Conservation (phyloP, 1,139 yeast genomes). For the Yueomyces sp. region DNA sequence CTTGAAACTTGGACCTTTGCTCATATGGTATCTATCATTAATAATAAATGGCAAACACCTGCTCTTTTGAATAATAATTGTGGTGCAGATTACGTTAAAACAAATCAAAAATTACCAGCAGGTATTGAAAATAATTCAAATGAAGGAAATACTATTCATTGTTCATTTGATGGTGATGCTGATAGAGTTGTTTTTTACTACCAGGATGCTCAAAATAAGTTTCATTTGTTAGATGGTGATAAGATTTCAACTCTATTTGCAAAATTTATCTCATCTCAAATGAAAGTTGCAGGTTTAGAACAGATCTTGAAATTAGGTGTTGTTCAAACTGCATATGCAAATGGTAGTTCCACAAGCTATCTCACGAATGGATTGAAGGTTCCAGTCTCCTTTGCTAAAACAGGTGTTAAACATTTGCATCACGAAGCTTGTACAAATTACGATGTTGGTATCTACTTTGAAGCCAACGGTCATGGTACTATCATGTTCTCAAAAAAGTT, state of each 20-base stretch:
- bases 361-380: slow-evolving; percentile 48
- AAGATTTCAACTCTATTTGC: slow-evolving; percentile 83
- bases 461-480: slow-evolving; percentile 99
- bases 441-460: slow-evolving; percentile 90
- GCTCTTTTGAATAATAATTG: slow-evolving; percentile 57
- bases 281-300: slow-evolving; percentile 30
- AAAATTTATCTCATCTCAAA: slow-evolving; percentile 44
- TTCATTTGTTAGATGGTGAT: slow-evolving; percentile 83
- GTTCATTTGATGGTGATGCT: slow-evolving; percentile 96
- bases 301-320: slow-evolving; percentile 54
- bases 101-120: slow-evolving; percentile 67
- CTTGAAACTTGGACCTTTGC: slow-evolving; percentile 31
- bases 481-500: slow-evolving; percentile 64
- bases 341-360: slow-evolving; percentile 78
- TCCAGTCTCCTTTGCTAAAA: slow-evolving; percentile 83
- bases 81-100: slow-evolving; percentile 94
- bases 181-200: slow-evolving; percentile 87
- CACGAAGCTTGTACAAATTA: slow-evolving; percentile 72
- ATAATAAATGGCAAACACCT: slow-evolving; percentile 46
- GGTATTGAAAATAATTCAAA: slow-evolving; percentile 28
- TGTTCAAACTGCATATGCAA: slow-evolving; percentile 96
- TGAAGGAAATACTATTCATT: slow-evolving; percentile 36
- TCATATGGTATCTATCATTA: slow-evolving; percentile 39
- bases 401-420: slow-evolving; percentile 94
- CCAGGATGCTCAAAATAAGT: slow-evolving; percentile 33